These are phyloP conservation scores for Trifolium subterraneum DNA, from an alignment of 306 rosid genomes.

Conservation along the genomic window DNA sequence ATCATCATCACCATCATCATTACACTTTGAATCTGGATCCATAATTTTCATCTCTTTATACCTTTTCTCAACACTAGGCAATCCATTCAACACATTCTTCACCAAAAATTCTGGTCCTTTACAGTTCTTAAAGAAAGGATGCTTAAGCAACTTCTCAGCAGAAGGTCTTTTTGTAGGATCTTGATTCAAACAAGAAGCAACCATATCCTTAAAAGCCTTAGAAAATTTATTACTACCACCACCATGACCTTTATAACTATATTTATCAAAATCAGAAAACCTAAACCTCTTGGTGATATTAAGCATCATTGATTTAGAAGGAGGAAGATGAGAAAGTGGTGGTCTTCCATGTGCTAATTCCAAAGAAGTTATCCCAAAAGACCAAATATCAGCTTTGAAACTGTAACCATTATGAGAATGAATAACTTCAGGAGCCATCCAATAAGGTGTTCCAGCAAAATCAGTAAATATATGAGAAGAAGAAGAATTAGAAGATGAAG, in stretches of 20 bases:
- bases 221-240: slow-evolving; percentile 57
- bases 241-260: slow-evolving; percentile 21
- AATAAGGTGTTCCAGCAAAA: slow-evolving; percentile 63
- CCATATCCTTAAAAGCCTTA: slow-evolving; percentile 65
- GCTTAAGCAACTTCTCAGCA: slow-evolving; percentile 59
- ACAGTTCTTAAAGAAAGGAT: slow-evolving; percentile 59
- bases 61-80: slow-evolving; percentile 65
- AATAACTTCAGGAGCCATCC: slow-evolving; percentile 81
- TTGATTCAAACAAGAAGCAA: slow-evolving; percentile 64
- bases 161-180: slow-evolving; percentile 68
- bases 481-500: slow-evolving; percentile 37
- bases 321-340: slow-evolving; percentile 69
- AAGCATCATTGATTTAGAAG: slow-evolving; percentile 58
- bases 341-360: slow-evolving; percentile 77
- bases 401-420: slow-evolving; percentile 64
- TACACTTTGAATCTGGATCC: not conserved
- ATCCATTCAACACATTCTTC: slow-evolving; percentile 54
- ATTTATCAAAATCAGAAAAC: slow-evolving; percentile 57
- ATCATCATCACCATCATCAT: not conserved
- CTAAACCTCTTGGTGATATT: slow-evolving; percentile 60
- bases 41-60: slow-evolving; percentile 46
- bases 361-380: slow-evolving; percentile 68
- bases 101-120: slow-evolving; percentile 51
- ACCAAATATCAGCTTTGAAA: slow-evolving; percentile 74
- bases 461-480: slow-evolving; percentile 52